Evolutionary conservation across 2,329 filamentous ascomycete species (phyloP), one percentile per base, ranked within the genome.

Genomic region (Fusarium xyrophilum): DNA sequence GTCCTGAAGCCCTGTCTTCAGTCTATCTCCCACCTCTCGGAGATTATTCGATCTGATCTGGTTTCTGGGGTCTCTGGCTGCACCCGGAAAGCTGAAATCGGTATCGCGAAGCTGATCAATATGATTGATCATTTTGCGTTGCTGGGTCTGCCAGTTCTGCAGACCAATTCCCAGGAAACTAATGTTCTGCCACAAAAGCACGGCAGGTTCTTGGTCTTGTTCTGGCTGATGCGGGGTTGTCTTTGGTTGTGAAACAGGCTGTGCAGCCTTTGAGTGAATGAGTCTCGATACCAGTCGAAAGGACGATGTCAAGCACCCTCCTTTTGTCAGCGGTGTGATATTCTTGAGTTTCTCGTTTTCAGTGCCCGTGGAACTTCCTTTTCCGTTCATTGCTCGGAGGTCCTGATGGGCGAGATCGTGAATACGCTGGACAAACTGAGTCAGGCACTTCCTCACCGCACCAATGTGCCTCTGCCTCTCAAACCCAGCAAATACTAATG

Each of bases 401-500:
- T 17, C 15, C 2, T 8, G 35, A 7, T 7, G 7, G 10, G 52
- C 35, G 2, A 60, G 42, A 8, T 57, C 57, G 1, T 60, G 27
- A 7, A 57, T 57, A 0, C 35, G 33, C 7, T 60, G 52, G 0
- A 60, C 57, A 15, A 40, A 30, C 3, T 60, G 35, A 2, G 52
- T 60, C 15, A 36, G 23, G 0, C 35, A 48, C 1, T 42, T 48
- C 6, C 52, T 48, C 5, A 57, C 35, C 1, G 40, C 4, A 1
- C 35, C 17, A 1, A 65, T 28, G 5, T 64, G 62, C 3, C 60
- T 51, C 17, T 65, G 60, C 27, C 59, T 48, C 14, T 65, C 62
- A 3, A 50, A 35, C 0, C 63, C 62, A 0, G 62, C 54, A 5
- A 65, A 43, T 1, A 65, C 17, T 0, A 39, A 53, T 0, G 62